Evolutionary conservation across 2,329 filamentous ascomycete genomes (phyloP).

Genomic region (Berkeleyomyces rouxiae): DNA sequence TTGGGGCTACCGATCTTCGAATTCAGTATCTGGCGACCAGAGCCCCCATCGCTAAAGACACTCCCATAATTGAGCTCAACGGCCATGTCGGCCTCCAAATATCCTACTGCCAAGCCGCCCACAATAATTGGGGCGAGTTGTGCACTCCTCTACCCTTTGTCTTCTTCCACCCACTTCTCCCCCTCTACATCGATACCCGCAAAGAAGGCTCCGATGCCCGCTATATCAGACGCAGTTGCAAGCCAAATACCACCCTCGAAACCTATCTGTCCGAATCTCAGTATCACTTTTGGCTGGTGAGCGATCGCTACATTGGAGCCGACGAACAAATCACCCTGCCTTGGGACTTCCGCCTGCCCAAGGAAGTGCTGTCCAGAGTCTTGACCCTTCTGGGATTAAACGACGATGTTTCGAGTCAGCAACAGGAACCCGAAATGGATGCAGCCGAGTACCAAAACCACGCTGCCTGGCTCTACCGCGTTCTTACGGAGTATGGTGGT

Average conservation of each 20-base stretch:
- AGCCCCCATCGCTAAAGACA: slow-evolving; percentile 36
- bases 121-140: slow-evolving; percentile 52
- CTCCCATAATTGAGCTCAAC: slow-evolving; percentile 54
- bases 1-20: slow-evolving; percentile 35
- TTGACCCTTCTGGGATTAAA: slow-evolving; percentile 43
- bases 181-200: slow-evolving; percentile 83
- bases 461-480: slow-evolving; percentile 47
- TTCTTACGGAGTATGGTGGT: slow-evolving; percentile 62
- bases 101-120: slow-evolving; percentile 49
- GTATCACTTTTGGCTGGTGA: slow-evolving; percentile 87
- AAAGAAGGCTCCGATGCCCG: slow-evolving; percentile 72
- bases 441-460: slow-evolving; percentile 44
- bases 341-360: slow-evolving; percentile 52
- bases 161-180: slow-evolving; percentile 74
- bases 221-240: slow-evolving; percentile 83
- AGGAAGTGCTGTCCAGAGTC: slow-evolving; percentile 35
- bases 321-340: slow-evolving; percentile 46
- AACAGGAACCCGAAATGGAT: slow-evolving; percentile 35
- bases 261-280: slow-evolving; percentile 64
- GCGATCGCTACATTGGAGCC: slow-evolving; percentile 54
- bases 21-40: slow-evolving; percentile 50
- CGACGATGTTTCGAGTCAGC: slow-evolving; percentile 38
- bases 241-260: slow-evolving; percentile 74
- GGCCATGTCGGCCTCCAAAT: slow-evolving; percentile 59
- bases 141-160: slow-evolving; percentile 55